Evolutionary conservation across 129 eudicot species (phyloP), one percentile per base, ranked within the genome.

Genomic region (Centrapalus pauciflorus): DNA sequence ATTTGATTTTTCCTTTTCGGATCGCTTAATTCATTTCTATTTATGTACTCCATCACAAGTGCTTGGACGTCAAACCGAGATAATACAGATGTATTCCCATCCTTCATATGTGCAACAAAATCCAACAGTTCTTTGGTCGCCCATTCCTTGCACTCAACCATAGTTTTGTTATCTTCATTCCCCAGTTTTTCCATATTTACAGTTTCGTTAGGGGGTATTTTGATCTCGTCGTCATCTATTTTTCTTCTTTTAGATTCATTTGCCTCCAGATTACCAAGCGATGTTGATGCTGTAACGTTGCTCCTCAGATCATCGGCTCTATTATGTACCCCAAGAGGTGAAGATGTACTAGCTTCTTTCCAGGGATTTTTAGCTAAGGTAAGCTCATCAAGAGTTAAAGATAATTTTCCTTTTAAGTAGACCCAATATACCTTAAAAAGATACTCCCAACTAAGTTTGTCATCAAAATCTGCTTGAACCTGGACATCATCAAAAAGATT

Each of bases 381-480:
- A 52, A 94, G 90, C 72, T 94, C 99, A 37, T 62, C 66, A 29
- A 80, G 16, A 37, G 95, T 84, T 49, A 94, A 74, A 24, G 95
- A 82, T 48, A 86, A 83, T 58, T 86, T 94, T 49, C 79, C 89
- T 72, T 89, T 94, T 65, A 94, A 61, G 75, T 24, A 74, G 55
- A 86, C 70, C 96, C 96, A 94, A 55, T 94, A 94, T 68, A 88
- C 89, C 81, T 94, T 94, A 49, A 94, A 94, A 25, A 94, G 97
- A 84, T 94, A 94, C 73, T 94, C 99, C 99, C 99, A 94, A 79
- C 97, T 94, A 72, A 67, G 78, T 59, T 77, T 82, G 74, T 94
- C 99, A 72, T 94, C 99, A 83, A 94, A 94, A 82, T 94, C 99
- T 45, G 87, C 99, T 67, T 88, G 85, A 78, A 82, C 86, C 95